Percentiles rank a stretch among this genome's conserved stretches.
Conservation (phyloP, 2,329 filamentous ascomycete genomes). For the Xylariaceae sp. region DNA sequence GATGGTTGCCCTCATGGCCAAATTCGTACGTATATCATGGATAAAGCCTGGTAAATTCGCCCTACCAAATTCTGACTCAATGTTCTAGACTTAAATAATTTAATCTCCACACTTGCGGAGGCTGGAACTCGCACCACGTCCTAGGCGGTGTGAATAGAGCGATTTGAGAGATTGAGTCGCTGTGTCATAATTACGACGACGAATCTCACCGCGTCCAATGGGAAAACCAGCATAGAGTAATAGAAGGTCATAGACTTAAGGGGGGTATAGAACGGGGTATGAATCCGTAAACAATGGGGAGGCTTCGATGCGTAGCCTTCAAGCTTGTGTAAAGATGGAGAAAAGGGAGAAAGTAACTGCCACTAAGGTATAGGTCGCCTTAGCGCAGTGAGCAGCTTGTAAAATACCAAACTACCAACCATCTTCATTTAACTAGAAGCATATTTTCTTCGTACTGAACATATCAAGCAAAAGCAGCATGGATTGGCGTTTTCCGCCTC, state of each 20-base stretch:
- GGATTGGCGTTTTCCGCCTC: conserved; percentile 17
- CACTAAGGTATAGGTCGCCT: conserved; percentile 6
- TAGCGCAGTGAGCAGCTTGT: conserved; percentile 20
- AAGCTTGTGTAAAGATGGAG: conserved; percentile 42
- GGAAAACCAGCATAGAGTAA: conserved; percentile 44
- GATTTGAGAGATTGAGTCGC: conserved; percentile 32
- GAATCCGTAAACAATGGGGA: conserved; percentile 27
- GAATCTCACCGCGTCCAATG: conserved; percentile 37
- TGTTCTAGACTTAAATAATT: conserved; percentile 41
- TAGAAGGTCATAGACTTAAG: conserved; percentile 42
- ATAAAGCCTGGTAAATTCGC: conserved; percentile 18
- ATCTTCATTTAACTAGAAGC: conserved; percentile 23
- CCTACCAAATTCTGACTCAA: conserved; percentile 26
- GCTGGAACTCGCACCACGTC: conserved; percentile 39
- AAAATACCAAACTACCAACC: conserved; percentile 27
- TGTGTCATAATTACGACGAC: conserved; percentile 29
- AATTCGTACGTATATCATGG: conserved; percentile 68
- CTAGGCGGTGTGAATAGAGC: conserved; percentile 38
- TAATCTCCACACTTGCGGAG: conserved; percentile 39
- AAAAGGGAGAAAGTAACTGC: conserved; percentile 31
- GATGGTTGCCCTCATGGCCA: conserved; percentile 94
- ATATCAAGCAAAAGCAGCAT: conserved; percentile 12
- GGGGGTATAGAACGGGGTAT: conserved; percentile 32
- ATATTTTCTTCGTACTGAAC: conserved; percentile 19
- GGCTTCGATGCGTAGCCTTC: conserved; percentile 42